Conservation (phyloP, 225 moss, liverwort and hornwort species). For the Physcomitrium patens region DNA sequence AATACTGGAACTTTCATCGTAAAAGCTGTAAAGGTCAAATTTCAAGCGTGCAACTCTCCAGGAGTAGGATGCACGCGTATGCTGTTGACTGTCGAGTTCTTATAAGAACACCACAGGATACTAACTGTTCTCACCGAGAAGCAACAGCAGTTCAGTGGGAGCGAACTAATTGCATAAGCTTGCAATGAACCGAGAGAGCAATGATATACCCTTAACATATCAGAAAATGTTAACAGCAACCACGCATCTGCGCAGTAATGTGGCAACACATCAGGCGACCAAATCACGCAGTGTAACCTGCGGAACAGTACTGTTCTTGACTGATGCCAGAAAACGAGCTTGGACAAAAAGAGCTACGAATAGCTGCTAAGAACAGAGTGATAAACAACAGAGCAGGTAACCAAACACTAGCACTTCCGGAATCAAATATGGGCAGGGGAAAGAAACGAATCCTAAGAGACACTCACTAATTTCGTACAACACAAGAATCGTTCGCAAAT, state of each 20-base stretch:
- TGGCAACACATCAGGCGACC: conserved; percentile 16
- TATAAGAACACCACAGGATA: conserved; percentile 2
- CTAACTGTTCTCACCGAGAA: conserved; percentile 19
- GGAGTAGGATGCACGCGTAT: conserved; percentile 6
- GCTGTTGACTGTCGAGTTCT: conserved; percentile 17
- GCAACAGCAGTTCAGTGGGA: conserved; percentile 12
- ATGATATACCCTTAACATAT: conserved; percentile 8
- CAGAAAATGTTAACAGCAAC: conserved; percentile 4
- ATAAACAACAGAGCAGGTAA: conserved; percentile 16
- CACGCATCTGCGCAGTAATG: conserved; percentile 22
- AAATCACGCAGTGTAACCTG: conserved; percentile 28
- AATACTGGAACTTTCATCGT: conserved; percentile 26
- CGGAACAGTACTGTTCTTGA: conserved; percentile 10
- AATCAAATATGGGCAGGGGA: background rate
- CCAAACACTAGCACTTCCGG: conserved; percentile 17
- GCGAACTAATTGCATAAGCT: background rate
- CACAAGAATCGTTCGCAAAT: conserved; percentile 21
- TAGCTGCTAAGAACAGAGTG: background rate
- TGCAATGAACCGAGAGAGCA: conserved; percentile 6
- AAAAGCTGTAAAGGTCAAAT: conserved; percentile 19
- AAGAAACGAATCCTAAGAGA: conserved; percentile 33
- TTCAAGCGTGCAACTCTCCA: conserved; percentile 6
- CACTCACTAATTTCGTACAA: background rate
- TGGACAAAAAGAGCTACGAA: conserved; percentile 1
- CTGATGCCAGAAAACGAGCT: conserved; percentile 28